A percentile compares a stretch with the other conserved stretches of the same genome.
Conservation (phyloP, 2,329 filamentous ascomycete genomes). For the Claviceps purpurea region DNA sequence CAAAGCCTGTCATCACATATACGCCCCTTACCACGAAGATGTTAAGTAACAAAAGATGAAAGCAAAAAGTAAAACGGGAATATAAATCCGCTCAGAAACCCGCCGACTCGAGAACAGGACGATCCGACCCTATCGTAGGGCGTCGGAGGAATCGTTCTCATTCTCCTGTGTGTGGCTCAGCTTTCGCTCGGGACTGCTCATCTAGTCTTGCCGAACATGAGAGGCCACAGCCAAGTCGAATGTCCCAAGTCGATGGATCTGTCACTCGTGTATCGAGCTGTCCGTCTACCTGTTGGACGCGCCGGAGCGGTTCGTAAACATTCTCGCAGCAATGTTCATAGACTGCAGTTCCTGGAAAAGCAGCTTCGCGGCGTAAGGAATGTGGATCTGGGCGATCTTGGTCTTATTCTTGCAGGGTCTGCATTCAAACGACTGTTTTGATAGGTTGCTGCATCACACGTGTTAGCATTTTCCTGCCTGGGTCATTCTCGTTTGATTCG, state of each 20-base stretch:
- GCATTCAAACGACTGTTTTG: slow-evolving; percentile 93
- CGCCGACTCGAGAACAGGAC: background rate
- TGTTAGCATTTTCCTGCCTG: slow-evolving; percentile 18
- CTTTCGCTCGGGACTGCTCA: too few relatives aligned
- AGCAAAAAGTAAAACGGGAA: background rate
- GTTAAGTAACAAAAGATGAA: background rate
- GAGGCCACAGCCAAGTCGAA: too few relatives aligned
- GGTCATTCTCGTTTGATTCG: background rate
- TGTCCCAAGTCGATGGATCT: too few relatives aligned
- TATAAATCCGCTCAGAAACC: background rate
- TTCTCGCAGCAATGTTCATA: slow-evolving; percentile 96
- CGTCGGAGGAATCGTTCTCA: too few relatives aligned
- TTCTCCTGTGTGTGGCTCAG: too few relatives aligned
- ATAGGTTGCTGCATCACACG: slow-evolving; percentile 55
- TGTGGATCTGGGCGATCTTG: slow-evolving; percentile 93
- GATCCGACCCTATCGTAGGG: too few relatives aligned
- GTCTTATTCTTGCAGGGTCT: slow-evolving; percentile 98
- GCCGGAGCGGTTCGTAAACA: slow-evolving; percentile 83
- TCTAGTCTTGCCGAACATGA: too few relatives aligned
- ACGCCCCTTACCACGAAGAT: background rate
- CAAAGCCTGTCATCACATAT: slow-evolving; percentile 3
- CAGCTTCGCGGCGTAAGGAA: slow-evolving; percentile 94
- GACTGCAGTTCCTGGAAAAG: slow-evolving; percentile 95
- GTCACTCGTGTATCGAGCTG: too few relatives aligned
- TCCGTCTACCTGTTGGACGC: slow-evolving; percentile 49